Conservation (phyloP, 2,329 filamentous ascomycete species). For the Sarocladium strictum region DNA sequence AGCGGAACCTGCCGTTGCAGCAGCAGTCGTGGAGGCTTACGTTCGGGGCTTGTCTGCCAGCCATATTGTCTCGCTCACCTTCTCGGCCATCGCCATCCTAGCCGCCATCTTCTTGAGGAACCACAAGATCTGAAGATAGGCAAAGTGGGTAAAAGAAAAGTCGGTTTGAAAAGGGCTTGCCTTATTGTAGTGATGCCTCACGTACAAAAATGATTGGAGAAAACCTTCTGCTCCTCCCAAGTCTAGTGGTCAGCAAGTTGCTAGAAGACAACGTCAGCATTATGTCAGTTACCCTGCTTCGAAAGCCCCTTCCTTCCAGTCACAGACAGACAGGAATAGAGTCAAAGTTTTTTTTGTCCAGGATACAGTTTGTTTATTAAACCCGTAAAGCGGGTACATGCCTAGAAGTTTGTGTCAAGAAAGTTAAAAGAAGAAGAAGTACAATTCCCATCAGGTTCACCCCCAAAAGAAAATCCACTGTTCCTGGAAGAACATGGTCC, state of each 20-base stretch:
- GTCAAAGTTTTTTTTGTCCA: no score
- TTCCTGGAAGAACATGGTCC: neutral
- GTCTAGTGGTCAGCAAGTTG: no score
- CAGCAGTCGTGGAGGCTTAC: neutral
- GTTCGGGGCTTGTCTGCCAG: neutral
- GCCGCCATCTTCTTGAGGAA: neutral
- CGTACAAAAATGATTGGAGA: no score
- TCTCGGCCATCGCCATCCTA: neutral
- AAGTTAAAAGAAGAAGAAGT: constrained; percentile 6
- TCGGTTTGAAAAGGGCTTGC: no score
- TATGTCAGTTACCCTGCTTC: no score
- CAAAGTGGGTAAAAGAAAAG: no score
- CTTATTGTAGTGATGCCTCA: no score
- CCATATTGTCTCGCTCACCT: neutral
- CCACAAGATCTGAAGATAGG: neutral
- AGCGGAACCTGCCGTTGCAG: neutral
- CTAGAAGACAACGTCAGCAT: no score
- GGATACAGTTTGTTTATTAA: constrained; percentile 5
- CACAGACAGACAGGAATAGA: no score
- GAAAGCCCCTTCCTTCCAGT: no score
- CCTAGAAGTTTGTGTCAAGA: constrained; percentile 6
- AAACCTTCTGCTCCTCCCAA: no score
- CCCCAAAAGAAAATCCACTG: neutral
- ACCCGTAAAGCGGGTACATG: constrained; percentile 4
- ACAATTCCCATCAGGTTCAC: neutral